A percentile compares a stretch with the other conserved stretches of the same genome.
Evolutionary conservation across 495 filamentous ascomycete genomes (phyloP).

Genomic region (Aspergillus nanangensis): DNA sequence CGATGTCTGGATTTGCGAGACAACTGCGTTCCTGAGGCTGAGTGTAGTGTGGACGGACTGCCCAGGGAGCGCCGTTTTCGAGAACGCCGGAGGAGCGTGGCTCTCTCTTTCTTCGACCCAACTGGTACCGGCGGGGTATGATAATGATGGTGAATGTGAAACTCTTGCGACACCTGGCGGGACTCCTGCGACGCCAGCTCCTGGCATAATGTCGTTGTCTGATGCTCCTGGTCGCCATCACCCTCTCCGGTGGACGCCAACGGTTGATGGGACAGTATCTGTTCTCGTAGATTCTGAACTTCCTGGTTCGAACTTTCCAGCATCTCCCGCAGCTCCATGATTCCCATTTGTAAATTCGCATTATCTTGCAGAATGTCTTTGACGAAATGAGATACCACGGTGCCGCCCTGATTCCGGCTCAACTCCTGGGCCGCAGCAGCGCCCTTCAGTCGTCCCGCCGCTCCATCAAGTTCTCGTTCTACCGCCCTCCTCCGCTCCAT

Average conservation of each 20-base stretch:
- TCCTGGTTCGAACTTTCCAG: slow-evolving; percentile 90
- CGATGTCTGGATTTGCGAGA: slow-evolving; percentile 37
- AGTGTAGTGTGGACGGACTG: slow-evolving; percentile 56
- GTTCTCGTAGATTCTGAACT: slow-evolving; percentile 79
- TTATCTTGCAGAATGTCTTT: slow-evolving; percentile 95
- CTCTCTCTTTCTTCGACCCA: slow-evolving; percentile 45
- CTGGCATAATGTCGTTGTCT: slow-evolving; percentile 53
- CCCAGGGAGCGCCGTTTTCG: slow-evolving; percentile 65
- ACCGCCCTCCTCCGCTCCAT: slow-evolving; percentile 73
- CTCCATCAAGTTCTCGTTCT: slow-evolving; percentile 70
- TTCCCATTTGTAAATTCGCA: slow-evolving; percentile 83
- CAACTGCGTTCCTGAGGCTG: slow-evolving; percentile 39
- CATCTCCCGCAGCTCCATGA: slow-evolving; percentile 87
- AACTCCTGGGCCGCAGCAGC: slow-evolving; percentile 64
- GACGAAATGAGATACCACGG: slow-evolving; percentile 87
- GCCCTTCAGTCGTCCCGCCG: slow-evolving; percentile 72
- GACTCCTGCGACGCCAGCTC: slow-evolving; percentile 59
- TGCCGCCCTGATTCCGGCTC: slow-evolving; percentile 48
- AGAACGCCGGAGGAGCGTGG: slow-evolving; percentile 46
- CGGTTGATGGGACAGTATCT: slow-evolving; percentile 77
- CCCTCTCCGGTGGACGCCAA: slow-evolving; percentile 32
- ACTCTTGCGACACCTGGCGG: slow-evolving; percentile 57
- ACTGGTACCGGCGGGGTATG: slow-evolving; percentile 51
- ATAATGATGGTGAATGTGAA: slow-evolving; percentile 93
- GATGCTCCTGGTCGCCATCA: slow-evolving; percentile 17